A percentile compares a stretch with the other conserved stretches of the same genome.
Conservation (phyloP, 768 basidiomycete species). For the Russula emetica region DNA sequence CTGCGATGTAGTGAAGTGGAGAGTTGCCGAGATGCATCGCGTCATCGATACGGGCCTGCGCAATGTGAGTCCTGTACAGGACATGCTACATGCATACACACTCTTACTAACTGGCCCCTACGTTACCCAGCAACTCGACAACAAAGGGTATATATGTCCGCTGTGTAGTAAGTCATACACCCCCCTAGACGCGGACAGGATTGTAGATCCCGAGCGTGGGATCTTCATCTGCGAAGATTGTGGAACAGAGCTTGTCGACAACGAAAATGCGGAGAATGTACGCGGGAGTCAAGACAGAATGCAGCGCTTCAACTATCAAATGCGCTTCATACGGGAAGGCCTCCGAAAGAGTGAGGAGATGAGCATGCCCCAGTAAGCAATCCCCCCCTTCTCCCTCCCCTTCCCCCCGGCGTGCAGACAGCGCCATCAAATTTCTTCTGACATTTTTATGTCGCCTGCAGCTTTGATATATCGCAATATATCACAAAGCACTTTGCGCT, state of each 20-base stretch:
- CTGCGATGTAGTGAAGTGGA: conserved; percentile 97
- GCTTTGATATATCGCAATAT: conserved; percentile 81
- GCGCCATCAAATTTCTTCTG: not conserved
- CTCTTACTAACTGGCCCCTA: not conserved
- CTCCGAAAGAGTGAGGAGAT: conserved; percentile 86
- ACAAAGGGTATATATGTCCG: conserved; percentile 96
- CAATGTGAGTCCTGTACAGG: conserved; percentile 51
- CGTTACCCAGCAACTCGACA: conserved; percentile 75
- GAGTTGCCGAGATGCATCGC: conserved; percentile 87
- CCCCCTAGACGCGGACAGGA: conserved; percentile 76
- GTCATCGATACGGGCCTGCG: conserved; percentile 86
- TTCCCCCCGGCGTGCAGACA: not conserved
- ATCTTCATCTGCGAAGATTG: conserved; percentile 86
- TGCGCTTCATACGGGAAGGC: conserved; percentile 81
- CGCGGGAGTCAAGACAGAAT: conserved; percentile 88
- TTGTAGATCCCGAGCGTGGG: conserved; percentile 67
- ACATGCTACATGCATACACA: not conserved
- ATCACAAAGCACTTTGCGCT: conserved; percentile 61
- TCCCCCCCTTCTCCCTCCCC: not conserved
- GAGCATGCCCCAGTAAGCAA: conserved; percentile 72
- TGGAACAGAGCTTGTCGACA: conserved; percentile 79
- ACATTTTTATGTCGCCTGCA: conserved; percentile 32
- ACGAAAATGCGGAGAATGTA: conserved; percentile 84
- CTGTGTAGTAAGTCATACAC: conserved; percentile 81
- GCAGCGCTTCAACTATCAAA: conserved; percentile 91